phyloP scores from a whole-genome alignment of 1,284 basidiomycete species.

The Apiotrichum akiyoshidainum region DNA sequence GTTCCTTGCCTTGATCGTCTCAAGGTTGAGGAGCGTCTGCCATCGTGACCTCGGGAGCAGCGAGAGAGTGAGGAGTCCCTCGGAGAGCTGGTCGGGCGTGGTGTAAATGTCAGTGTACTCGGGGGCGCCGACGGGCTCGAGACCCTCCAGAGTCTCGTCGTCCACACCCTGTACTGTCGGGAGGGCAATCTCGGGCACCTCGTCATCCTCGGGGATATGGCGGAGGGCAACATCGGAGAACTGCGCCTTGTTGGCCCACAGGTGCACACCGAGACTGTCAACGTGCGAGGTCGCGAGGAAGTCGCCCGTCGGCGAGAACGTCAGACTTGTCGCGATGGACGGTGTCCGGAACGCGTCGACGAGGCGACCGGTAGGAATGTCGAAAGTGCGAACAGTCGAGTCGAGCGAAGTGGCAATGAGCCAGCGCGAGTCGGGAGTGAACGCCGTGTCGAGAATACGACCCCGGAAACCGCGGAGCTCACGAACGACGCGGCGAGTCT shows the following conservation, averaged over 20 bases:
- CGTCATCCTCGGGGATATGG: slow-evolving; percentile 67
- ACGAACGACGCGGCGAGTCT: slow-evolving; percentile 81
- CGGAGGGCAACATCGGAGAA: slow-evolving; percentile 81
- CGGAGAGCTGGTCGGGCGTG: slow-evolving; percentile 78
- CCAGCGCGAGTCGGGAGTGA: slow-evolving; percentile 94
- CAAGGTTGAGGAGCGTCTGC: slow-evolving; percentile 94
- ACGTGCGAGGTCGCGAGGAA: slow-evolving; percentile 94
- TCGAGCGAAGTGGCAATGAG: slow-evolving; percentile 83
- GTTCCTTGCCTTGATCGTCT: slow-evolving; percentile 94
- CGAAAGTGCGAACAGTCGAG: slow-evolving; percentile 89
- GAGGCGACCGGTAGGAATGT: slow-evolving; percentile 85
- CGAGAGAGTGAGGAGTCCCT: slow-evolving; percentile 84
- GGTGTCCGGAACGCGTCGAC: slow-evolving; percentile 89
- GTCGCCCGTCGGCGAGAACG: slow-evolving; percentile 92
- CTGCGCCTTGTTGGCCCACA: slow-evolving; percentile 97
- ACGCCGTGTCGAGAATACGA: slow-evolving; percentile 77
- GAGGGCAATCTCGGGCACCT: slow-evolving; percentile 65
- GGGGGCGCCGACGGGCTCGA: slow-evolving; percentile 60
- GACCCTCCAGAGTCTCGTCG: slow-evolving; percentile 64
- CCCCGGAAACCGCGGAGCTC: slow-evolving; percentile 78
- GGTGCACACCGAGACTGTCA: slow-evolving; percentile 86
- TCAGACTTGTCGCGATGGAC: slow-evolving; percentile 83
- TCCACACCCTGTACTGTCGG: slow-evolving; percentile 78
- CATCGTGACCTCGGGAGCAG: slow-evolving; percentile 87
- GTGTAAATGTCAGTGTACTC: slow-evolving; percentile 66